Percentiles rank a stretch among this genome's conserved stretches.
These are phyloP conservation scores for Termitomyces sp. DNA, from an alignment of 768 basidiomycete genomes.

Conservation along the genomic window DNA sequence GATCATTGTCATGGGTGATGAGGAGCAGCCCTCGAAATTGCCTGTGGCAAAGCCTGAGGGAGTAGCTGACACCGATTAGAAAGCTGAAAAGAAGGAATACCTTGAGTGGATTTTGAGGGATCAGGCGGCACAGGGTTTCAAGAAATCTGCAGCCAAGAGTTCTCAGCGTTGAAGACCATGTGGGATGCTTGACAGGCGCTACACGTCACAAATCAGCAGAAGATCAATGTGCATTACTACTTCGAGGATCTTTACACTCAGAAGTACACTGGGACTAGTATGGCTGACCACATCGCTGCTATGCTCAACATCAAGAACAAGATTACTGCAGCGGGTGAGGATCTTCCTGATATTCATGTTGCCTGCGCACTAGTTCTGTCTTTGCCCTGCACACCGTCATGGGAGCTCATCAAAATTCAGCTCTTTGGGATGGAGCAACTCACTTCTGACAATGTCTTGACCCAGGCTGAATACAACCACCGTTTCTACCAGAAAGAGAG, in stretches of 20 bases:
- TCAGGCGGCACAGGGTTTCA: too few species aligned
- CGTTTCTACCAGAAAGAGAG: too few species aligned
- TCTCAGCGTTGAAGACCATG: conserved; percentile 6
- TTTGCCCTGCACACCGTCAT: too few species aligned
- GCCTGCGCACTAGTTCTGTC: too few species aligned
- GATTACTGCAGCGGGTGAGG: neutral
- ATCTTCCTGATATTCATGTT: too few species aligned
- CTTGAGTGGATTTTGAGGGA: too few species aligned
- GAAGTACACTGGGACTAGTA: conserved; percentile 5
- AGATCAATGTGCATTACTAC: conserved; percentile 10
- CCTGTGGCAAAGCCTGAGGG: neutral
- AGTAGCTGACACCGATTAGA: neutral
- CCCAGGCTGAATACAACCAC: too few species aligned
- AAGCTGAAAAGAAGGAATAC: neutral
- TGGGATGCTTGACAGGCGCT: conserved; percentile 4
- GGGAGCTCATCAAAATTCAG: too few species aligned
- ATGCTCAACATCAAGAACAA: neutral
- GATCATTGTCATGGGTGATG: neutral
- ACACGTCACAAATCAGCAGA: conserved; percentile 1
- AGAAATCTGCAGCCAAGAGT: too few species aligned
- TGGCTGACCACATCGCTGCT: neutral
- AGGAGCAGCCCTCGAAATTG: neutral
- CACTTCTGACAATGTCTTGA: too few species aligned
- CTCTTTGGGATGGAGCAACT: too few species aligned
- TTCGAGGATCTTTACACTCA: conserved; percentile 13